Percentiles rank a stretch among this genome's conserved stretches.
These are phyloP conservation scores for Hemileccinum rubropunctum DNA, from an alignment of 768 basidiomycete species.

Conservation along the genomic window DNA sequence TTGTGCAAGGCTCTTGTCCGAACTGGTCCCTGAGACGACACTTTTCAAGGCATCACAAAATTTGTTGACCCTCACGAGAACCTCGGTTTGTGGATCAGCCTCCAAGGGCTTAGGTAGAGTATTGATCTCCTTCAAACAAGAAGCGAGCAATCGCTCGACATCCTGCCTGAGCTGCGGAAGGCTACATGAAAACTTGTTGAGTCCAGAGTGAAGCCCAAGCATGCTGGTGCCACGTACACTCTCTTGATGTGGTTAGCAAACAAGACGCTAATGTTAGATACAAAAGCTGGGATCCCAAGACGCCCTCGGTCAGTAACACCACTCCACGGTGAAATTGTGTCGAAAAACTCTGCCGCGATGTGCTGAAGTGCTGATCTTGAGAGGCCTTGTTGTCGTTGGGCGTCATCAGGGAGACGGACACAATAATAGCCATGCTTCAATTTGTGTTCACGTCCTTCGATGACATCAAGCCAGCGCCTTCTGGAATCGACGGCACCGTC, in stretches of 20 bases:
- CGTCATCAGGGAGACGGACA: constrained; percentile 64
- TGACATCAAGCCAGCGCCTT: constrained; percentile 46
- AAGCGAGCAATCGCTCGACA: constrained; percentile 39
- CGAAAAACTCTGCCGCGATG: constrained; percentile 45
- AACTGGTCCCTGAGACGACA: constrained; percentile 31
- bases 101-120: constrained; percentile 40
- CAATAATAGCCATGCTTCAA: constrained; percentile 63
- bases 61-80: constrained; percentile 40
- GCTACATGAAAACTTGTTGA: constrained; percentile 31
- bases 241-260: constrained; percentile 50
- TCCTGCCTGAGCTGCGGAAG: constrained; percentile 43
- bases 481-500: constrained; percentile 41
- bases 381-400: constrained; percentile 41
- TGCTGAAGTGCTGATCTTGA: constrained; percentile 37
- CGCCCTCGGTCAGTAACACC: constrained; percentile 42
- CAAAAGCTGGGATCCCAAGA: constrained; percentile 55
- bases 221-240: constrained; percentile 38
- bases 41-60: constrained; percentile 43
- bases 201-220: neutral
- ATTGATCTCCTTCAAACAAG: constrained; percentile 33
- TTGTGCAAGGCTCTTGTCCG: constrained; percentile 38
- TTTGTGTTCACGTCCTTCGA: constrained; percentile 45
- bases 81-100: constrained; percentile 43
- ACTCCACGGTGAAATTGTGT: constrained; percentile 50
- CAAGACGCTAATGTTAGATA: constrained; percentile 48